Percentiles rank a stretch among this genome's conserved stretches.
Evolutionary conservation across 805 yeast genomes (phyloP).

Genomic region (Brettanomyces anomalus): DNA sequence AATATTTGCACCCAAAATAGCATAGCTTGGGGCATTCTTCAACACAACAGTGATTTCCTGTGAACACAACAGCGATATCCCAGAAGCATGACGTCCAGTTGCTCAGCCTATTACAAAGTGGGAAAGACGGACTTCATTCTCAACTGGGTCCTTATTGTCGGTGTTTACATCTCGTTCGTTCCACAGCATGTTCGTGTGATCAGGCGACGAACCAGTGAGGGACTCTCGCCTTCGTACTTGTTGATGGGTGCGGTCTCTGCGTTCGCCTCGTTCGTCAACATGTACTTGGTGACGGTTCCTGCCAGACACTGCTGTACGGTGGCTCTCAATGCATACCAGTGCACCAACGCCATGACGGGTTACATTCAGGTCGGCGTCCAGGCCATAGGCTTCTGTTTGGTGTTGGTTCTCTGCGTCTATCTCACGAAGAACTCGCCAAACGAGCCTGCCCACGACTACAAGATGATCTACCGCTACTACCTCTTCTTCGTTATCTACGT

Average conservation of each 20-base stretch:
- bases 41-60: too few species aligned
- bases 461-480: conserved; percentile 32
- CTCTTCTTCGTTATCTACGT: conserved; percentile 31
- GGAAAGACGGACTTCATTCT: conserved; percentile 38
- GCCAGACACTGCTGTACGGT: conserved; percentile 54
- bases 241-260: conserved; percentile 64
- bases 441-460: conserved; percentile 37
- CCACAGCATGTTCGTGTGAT: conserved; percentile 67
- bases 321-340: conserved; percentile 40
- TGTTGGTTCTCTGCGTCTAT: conserved; percentile 45
- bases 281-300: conserved; percentile 49
- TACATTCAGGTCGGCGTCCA: conserved; percentile 60
- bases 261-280: conserved; percentile 58
- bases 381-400: conserved; percentile 47
- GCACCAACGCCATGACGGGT: conserved; percentile 58
- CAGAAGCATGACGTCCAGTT: conserved; percentile 15
- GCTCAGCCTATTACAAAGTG: conserved; percentile 41
- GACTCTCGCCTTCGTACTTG: conserved; percentile 64
- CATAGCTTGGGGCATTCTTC: too few species aligned
- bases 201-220: conserved; percentile 58
- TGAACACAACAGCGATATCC: too few species aligned
- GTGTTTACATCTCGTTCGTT: conserved; percentile 59
- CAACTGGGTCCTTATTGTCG: conserved; percentile 49
- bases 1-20: too few species aligned
- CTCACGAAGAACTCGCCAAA: conserved; percentile 36